Evolutionary conservation across 768 basidiomycete species (phyloP), one percentile per base, ranked within the genome.

Genomic region (Hericium erinaceus): DNA sequence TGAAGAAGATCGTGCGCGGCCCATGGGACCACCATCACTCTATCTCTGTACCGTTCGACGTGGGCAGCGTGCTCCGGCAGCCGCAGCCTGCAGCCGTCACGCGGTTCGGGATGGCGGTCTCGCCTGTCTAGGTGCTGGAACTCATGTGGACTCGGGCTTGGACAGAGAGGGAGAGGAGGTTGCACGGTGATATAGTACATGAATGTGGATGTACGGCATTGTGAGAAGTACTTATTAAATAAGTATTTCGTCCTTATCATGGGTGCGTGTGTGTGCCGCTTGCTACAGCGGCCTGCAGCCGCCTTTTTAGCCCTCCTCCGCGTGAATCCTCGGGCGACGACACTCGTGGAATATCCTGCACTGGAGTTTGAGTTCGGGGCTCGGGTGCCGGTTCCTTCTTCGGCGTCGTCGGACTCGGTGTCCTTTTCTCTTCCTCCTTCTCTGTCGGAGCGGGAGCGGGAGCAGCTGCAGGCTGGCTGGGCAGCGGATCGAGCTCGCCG

Each of bases 11-110:
- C 44, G 48, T 71, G 41, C 74, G 81, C 16, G 81, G 81, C 0
- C 82, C 84, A 16, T 84, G 84, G 82, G 79, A 82, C 63, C 79
- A 83, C 63, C 77, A 79, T 26, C 70, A 74, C 51, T 72, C 74
- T 58, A 74, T 81, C 44, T 33, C 59, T 15, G 58, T 77, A 41
- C 69, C 61, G 22, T 66, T 83, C 57, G 75, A 82, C 60, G 74
- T 81, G 57, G 77, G 75, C 55, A 70, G 66, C 39, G 56, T 84
- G 57, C 63, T 84, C 55, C 68, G 75, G 40, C 72, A 74, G 52
- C 73, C 78, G 24, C 72, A 75, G 66, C 80, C 78, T 38, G 80
- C 71, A 10, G 77, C 75, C 9, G 61, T 60, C 33, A 53, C n/a
- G 28, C 28, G 28, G 1, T 33, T 33, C 28, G 28, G 28, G 28